A percentile compares a stretch with the other conserved stretches of the same genome.
Evolutionary conservation across 2,329 filamentous ascomycete species (phyloP).

Genomic region (Trichoderma sp.): DNA sequence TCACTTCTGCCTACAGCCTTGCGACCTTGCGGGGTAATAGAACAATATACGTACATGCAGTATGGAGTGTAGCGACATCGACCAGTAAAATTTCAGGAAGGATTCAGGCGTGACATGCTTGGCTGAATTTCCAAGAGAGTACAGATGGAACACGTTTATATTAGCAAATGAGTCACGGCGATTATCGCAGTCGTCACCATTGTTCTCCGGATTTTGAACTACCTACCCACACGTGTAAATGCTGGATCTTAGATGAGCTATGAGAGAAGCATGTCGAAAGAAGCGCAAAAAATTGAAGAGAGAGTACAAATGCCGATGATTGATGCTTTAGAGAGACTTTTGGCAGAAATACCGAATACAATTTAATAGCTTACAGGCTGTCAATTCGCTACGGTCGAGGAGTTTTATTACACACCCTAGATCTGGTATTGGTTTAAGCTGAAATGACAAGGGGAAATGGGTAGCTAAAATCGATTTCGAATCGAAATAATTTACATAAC

Average conservation of each 20-base stretch:
- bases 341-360: too few species aligned
- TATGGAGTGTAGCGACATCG: background rate
- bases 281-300: background rate
- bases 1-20: background rate
- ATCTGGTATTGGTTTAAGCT: too few species aligned
- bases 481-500: too few species aligned
- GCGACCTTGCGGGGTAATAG: background rate
- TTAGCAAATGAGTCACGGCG: background rate
- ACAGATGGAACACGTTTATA: background rate
- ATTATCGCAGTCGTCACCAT: background rate
- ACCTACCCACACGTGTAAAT: too few species aligned
- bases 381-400: too few species aligned
- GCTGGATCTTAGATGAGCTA: background rate
- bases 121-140: background rate
- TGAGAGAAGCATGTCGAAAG: background rate
- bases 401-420: too few species aligned
- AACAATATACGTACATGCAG: background rate
- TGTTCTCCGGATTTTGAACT: background rate
- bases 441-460: too few species aligned
- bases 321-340: too few species aligned
- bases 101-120: background rate
- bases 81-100: background rate
- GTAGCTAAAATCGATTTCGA: too few species aligned
- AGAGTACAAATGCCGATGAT: too few species aligned
- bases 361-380: too few species aligned